Conservation (phyloP, 2,329 filamentous ascomycete genomes). For the Monilinia laxa region DNA sequence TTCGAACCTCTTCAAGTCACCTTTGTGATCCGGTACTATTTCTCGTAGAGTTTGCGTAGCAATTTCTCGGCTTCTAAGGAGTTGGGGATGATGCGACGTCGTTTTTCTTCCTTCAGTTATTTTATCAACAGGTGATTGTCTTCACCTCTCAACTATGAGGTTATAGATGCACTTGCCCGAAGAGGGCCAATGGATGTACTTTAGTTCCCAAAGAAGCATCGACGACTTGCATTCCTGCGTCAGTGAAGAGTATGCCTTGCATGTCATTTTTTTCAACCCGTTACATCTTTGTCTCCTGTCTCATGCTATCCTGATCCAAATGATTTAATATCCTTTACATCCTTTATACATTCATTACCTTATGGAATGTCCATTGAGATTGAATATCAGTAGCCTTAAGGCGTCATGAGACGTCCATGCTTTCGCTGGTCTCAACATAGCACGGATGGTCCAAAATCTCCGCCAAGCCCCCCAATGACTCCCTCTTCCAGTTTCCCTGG, state of each 20-base stretch:
- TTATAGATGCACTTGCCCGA: not conserved
- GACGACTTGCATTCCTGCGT: not conserved
- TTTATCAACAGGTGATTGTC: not conserved
- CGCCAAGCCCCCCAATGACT: not conserved
- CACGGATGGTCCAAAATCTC: constrained; percentile 13
- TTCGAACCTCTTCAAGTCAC: not conserved
- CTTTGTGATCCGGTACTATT: not conserved
- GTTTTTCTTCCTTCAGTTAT: too few relatives aligned
- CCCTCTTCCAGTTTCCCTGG: constrained; percentile 6
- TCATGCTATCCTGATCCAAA: not conserved
- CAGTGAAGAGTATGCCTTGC: not conserved
- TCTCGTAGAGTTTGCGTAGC: not conserved
- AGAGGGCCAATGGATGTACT: not conserved
- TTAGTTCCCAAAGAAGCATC: constrained; percentile 3
- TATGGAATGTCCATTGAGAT: not conserved
- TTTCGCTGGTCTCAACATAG: not conserved
- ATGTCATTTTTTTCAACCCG: not conserved
- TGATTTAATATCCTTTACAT: not conserved
- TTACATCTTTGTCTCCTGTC: not conserved
- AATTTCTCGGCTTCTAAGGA: not conserved
- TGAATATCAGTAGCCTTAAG: not conserved
- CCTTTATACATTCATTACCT: not conserved
- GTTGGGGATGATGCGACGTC: not conserved
- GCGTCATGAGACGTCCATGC: constrained; percentile 15
- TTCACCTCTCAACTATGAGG: not conserved